Evolutionary conservation across 2,329 filamentous ascomycete species (phyloP).

Genomic region (Talaromyces amestolkiae): DNA sequence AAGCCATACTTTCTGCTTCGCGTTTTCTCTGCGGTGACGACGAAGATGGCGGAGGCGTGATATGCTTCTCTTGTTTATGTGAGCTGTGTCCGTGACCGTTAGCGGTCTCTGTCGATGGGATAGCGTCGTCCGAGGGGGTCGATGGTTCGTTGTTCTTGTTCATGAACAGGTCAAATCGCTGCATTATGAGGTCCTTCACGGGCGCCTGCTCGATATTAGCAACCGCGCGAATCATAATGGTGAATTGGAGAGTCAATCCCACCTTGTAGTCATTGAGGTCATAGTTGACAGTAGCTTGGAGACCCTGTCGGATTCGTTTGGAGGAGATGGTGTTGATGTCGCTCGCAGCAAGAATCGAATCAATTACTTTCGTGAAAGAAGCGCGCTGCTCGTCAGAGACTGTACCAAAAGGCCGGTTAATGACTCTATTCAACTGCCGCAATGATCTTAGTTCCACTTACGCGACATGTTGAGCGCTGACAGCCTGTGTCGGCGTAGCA

Average conservation of each 20-base stretch:
- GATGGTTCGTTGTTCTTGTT: slow-evolving; percentile 40
- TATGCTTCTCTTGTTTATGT: slow-evolving; percentile 25
- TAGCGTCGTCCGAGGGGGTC: slow-evolving; percentile 30
- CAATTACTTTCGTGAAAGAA: slow-evolving; percentile 59
- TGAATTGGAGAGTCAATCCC: slow-evolving; percentile 40
- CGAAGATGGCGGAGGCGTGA: slow-evolving; percentile 32
- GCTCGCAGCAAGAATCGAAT: slow-evolving; percentile 58
- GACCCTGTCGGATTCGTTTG: slow-evolving; percentile 63
- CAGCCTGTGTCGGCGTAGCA: slow-evolving; percentile 4
- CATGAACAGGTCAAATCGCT: slow-evolving; percentile 68
- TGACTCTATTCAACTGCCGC: background rate
- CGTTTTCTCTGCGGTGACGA: slow-evolving; percentile 42
- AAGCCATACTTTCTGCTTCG: slow-evolving; percentile 41
- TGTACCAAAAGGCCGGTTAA: slow-evolving; percentile 27
- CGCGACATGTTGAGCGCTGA: slow-evolving; percentile 35
- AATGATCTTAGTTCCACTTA: slow-evolving; percentile 25
- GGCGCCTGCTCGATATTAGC: slow-evolving; percentile 52
- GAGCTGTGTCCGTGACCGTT: slow-evolving; percentile 36
- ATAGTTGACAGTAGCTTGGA: slow-evolving; percentile 56
- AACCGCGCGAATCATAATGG: slow-evolving; percentile 2
- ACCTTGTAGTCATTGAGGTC: slow-evolving; percentile 64
- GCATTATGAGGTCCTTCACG: slow-evolving; percentile 70
- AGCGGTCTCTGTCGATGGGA: slow-evolving; percentile 19
- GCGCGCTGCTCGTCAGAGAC: slow-evolving; percentile 51
- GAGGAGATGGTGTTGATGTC: slow-evolving; percentile 64